Conservation (phyloP, 352 stramenopile species). For the Phytopythium montanum region DNA sequence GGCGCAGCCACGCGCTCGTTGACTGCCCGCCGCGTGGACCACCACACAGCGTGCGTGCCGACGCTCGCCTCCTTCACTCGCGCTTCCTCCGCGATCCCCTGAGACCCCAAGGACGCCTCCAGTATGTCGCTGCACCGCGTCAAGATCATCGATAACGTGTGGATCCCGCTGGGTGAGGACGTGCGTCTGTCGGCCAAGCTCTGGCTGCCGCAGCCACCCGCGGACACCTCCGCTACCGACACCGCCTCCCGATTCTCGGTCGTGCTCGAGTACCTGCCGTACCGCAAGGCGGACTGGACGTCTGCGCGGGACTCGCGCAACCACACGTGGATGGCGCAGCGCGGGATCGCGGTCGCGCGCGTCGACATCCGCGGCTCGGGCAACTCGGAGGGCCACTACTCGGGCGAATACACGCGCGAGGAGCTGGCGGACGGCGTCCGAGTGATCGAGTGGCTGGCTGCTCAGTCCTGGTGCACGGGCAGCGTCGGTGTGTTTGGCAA, state of each 20-base stretch:
- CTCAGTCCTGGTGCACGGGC: slow-evolving; percentile 39
- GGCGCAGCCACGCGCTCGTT: background rate
- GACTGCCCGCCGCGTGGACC: background rate
- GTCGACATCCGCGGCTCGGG: slow-evolving; percentile 47
- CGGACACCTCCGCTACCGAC: too few relatives aligned
- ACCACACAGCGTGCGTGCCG: background rate
- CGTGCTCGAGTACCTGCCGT: slow-evolving; percentile 53
- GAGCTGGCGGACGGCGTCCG: slow-evolving; percentile 41
- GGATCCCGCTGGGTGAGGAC: slow-evolving; percentile 23
- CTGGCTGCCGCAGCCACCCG: slow-evolving; percentile 24
- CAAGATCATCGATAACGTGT: slow-evolving; percentile 34
- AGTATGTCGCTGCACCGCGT: slow-evolving; percentile 13
- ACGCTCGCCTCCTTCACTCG: background rate
- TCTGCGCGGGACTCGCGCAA: slow-evolving; percentile 35
- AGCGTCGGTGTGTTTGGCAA: slow-evolving; percentile 44
- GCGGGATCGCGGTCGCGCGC: slow-evolving; percentile 38
- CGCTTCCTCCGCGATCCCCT: background rate
- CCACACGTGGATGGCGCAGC: slow-evolving; percentile 43
- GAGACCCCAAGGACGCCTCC: background rate
- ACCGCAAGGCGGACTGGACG: slow-evolving; percentile 49
- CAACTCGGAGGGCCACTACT: slow-evolving; percentile 39
- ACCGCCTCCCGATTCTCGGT: slow-evolving; percentile 19
- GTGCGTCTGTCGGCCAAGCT: slow-evolving; percentile 31
- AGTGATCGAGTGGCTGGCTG: slow-evolving; percentile 42
- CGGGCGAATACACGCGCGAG: slow-evolving; percentile 38